Percentiles rank a stretch among this genome's conserved stretches.
Conservation (phyloP, 371 early-diverging fungal species). For the Mortierella sp. region DNA sequence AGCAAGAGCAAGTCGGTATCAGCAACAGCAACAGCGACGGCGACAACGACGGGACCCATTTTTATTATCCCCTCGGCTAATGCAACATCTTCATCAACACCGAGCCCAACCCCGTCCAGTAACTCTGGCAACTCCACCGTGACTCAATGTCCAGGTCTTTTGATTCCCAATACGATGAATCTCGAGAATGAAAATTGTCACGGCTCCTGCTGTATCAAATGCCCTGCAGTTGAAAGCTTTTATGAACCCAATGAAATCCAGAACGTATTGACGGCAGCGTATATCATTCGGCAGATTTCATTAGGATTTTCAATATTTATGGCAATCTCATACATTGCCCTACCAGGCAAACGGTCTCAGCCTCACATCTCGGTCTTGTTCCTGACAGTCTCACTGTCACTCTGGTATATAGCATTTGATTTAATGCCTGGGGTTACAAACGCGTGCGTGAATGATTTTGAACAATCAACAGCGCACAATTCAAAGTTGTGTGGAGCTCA, state of each 20-base stretch:
- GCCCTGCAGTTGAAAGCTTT: conserved; percentile 44
- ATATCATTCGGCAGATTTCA: conserved; percentile 52
- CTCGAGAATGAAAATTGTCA: conserved; percentile 6
- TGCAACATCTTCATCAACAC: conserved; percentile 2
- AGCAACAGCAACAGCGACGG: not conserved
- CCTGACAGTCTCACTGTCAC: conserved; percentile 54
- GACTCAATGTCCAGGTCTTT: conserved; percentile 20
- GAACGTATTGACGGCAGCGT: conserved; percentile 28
- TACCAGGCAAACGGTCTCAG: conserved; percentile 61
- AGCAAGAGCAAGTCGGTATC: too few relatives aligned
- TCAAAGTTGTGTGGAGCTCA: conserved; percentile 59
- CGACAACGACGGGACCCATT: conserved; percentile 5
- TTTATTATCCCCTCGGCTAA: conserved; percentile 15
- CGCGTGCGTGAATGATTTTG: conserved; percentile 35
- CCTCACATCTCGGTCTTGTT: conserved; percentile 65
- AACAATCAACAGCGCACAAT: conserved; percentile 48
- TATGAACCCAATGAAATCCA: conserved; percentile 40
- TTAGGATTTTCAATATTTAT: conserved; percentile 53
- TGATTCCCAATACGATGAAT: conserved; percentile 21
- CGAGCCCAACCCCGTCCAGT: not conserved
- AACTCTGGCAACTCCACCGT: not conserved
- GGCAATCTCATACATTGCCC: conserved; percentile 59
- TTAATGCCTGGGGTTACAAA: conserved; percentile 47
- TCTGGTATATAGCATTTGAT: conserved; percentile 56
- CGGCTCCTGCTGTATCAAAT: conserved; percentile 32